Conservation (phyloP, 169 alveolate species). For the Cryptosporidium viatorum region DNA sequence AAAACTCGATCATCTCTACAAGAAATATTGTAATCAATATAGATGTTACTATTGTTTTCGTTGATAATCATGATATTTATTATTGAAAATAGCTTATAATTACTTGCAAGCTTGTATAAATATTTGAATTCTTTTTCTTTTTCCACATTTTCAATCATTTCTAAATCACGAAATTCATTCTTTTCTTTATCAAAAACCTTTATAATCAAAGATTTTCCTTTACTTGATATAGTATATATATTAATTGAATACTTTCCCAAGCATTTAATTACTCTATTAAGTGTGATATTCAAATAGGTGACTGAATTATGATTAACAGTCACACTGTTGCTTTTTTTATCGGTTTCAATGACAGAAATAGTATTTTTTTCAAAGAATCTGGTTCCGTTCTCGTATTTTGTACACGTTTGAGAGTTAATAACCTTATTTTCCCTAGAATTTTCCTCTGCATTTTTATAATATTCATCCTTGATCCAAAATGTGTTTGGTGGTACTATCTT, state of each 20-base stretch:
- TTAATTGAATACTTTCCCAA: not conserved
- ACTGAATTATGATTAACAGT: not conserved
- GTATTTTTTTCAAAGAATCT: not conserved
- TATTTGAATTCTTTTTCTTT: not conserved
- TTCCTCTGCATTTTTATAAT: not conserved
- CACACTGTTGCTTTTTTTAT: not conserved
- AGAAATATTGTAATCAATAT: not conserved
- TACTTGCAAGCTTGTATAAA: not conserved
- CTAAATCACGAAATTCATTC: conserved; percentile 14
- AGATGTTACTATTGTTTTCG: not conserved
- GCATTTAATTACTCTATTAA: not conserved
- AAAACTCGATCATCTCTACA: not conserved
- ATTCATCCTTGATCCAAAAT: conserved; percentile 55
- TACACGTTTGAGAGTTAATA: not conserved
- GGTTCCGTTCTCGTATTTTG: conserved; percentile 21
- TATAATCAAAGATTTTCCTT: not conserved
- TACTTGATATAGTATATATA: not conserved
- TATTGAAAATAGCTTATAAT: not conserved
- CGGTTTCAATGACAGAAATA: conserved; percentile 1
- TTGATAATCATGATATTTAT: not conserved
- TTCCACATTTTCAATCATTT: not conserved
- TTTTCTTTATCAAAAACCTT: conserved; percentile 1
- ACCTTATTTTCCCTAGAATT: not conserved
- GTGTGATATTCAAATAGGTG: conserved; percentile 4
- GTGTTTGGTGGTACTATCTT: conserved; percentile 46